These are phyloP conservation scores for Saraca asoca DNA, from an alignment of 331 rosid species.

Conservation along the genomic window DNA sequence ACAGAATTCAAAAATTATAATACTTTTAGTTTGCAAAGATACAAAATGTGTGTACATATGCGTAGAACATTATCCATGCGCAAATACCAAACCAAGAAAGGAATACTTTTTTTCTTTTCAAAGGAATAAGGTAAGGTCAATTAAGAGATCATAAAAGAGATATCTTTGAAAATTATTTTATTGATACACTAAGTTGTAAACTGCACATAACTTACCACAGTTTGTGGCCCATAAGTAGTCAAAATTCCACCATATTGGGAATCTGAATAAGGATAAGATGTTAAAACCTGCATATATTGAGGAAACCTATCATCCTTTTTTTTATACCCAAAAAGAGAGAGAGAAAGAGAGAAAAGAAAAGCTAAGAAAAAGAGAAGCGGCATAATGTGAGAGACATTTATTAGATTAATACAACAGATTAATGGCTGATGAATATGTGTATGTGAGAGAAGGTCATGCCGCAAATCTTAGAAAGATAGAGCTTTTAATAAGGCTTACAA, in stretches of 20 bases:
- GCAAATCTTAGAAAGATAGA: slow-evolving; percentile 19
- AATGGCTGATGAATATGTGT: too few relatives aligned
- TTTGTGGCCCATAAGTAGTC: slow-evolving; percentile 54
- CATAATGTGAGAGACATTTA: slow-evolving; percentile 15
- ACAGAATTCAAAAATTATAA: background rate
- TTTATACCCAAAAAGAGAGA: background rate
- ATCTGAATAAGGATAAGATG: slow-evolving; percentile 64
- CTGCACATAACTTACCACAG: slow-evolving; percentile 53
- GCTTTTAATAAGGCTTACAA: slow-evolving; percentile 51
- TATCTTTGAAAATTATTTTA: background rate
- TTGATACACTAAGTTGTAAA: slow-evolving; percentile 3
- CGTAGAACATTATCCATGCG: background rate
- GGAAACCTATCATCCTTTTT: slow-evolving; percentile 33
- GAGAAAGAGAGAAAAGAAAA: slow-evolving; percentile 8
- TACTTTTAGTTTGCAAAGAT: background rate
- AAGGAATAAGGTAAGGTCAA: background rate
- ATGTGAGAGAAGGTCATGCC: background rate
- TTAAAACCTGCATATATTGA: slow-evolving; percentile 60
- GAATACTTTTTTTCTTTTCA: slow-evolving; percentile 3
- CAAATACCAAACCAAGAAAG: slow-evolving; percentile 4
- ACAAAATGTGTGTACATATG: slow-evolving; percentile 7
- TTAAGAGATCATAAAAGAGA: background rate
- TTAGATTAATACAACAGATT: background rate
- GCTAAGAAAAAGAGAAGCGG: background rate
- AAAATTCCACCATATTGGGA: slow-evolving; percentile 62